Base-by-base conservation (phyloP, 345 rosid genomes). In the Schrenkiella parvula region DNA sequence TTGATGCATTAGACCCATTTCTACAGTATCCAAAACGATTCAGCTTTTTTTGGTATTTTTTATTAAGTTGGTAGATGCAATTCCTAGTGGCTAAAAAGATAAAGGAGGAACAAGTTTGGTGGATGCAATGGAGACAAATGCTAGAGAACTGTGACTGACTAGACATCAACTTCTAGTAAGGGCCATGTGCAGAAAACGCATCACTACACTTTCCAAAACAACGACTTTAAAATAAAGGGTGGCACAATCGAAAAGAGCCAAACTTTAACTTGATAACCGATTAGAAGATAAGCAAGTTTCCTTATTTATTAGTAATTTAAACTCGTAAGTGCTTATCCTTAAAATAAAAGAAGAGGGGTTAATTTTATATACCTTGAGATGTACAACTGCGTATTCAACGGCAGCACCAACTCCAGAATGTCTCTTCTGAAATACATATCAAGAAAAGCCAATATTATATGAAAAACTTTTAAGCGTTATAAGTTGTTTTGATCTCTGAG, bases 321-420 rank as follows among this genome's bases (percentile, higher is more conserved):
- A 23, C 3, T 39, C 35, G n/a, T 2, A 38, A 37, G 4, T 28
- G 35, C 23, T 5, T 65, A 56, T 73, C 66, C 35, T 73, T 73
- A 73, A 58, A 64, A n/a, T n/a, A n/a, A n/a, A n/a, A n/a, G n/a
- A 67, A 67, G 43, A 48, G 43, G 26, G 28, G 28, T 0, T 39
- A 1, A 8, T 5, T 64, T 18, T 38, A 35, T 35, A 66, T 61
- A 92, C 98, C 97, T 93, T 93, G 69, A 93, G 95, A 77, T 93
- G 97, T 82, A 93, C 70, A 76, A 93, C 98, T 22, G 97, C 97
- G 64, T 93, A 93, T 64, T 93, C 98, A 17, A 93, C 72, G 19
- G 98, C 97, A 52, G 98, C 64, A 38, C 98, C 98, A 61, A 78
- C 82, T 57, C 80, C 80, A 35, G 77, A 59, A 47, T 78, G 77